Conservation (phyloP, 2,329 filamentous ascomycete genomes). For the Sarocladium brachiariae region DNA sequence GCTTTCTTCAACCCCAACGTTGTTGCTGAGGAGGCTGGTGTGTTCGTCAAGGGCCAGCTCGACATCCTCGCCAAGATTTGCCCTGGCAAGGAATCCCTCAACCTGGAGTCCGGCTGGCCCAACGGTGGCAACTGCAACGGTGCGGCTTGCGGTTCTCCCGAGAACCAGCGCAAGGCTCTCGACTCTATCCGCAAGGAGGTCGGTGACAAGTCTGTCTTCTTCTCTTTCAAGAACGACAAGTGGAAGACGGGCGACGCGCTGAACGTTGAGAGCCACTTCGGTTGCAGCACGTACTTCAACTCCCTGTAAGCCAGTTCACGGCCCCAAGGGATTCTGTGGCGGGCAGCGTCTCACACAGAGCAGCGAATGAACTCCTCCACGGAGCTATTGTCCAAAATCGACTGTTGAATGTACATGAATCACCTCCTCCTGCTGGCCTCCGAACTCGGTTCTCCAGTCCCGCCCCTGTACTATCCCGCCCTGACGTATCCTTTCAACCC, state of each 20-base stretch:
- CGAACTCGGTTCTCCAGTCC: background rate
- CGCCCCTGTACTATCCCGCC: slow-evolving; percentile 2
- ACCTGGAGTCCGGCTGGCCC: slow-evolving; percentile 91
- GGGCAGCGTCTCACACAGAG: slow-evolving; percentile 1
- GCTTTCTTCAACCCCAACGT: slow-evolving; percentile 82
- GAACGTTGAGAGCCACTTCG: slow-evolving; percentile 76
- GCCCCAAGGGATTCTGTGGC: background rate
- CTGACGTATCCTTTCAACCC: slow-evolving; percentile 6
- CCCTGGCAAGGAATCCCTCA: slow-evolving; percentile 64
- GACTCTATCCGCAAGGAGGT: slow-evolving; percentile 57
- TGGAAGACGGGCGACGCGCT: slow-evolving; percentile 73
- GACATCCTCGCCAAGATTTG: slow-evolving; percentile 64
- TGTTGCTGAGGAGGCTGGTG: slow-evolving; percentile 58
- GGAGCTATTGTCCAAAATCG: background rate
- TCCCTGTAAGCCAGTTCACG: slow-evolving; percentile 11
- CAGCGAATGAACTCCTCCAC: background rate
- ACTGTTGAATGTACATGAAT: slow-evolving; percentile 8
- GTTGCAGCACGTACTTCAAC: slow-evolving; percentile 34
- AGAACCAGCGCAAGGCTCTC: slow-evolving; percentile 68
- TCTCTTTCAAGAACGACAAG: slow-evolving; percentile 70
- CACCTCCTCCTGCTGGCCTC: background rate
- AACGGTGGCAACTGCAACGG: slow-evolving; percentile 64
- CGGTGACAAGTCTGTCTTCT: slow-evolving; percentile 68
- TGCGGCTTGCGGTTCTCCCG: slow-evolving; percentile 56
- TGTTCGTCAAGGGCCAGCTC: slow-evolving; percentile 70